phyloP scores from a whole-genome alignment of 1,284 basidiomycete species.

The Fomitopsis pinicola region DNA sequence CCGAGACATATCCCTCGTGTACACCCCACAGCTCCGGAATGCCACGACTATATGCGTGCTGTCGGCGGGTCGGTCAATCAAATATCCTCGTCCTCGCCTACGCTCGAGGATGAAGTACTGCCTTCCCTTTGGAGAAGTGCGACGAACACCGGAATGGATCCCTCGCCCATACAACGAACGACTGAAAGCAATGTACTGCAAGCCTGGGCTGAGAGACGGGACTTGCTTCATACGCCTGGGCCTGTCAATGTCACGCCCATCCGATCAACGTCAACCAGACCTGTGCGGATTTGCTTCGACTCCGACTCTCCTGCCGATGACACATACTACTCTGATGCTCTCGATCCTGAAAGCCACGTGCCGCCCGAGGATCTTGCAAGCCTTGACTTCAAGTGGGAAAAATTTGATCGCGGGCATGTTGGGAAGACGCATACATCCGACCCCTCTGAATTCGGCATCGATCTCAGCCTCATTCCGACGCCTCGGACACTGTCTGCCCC shows the following conservation, averaged over 20 bases:
- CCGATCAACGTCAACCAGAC: constrained; percentile 23
- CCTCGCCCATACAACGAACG: not conserved
- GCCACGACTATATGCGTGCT: constrained; percentile 14
- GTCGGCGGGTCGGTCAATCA: constrained; percentile 6
- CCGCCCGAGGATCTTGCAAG: constrained; percentile 19
- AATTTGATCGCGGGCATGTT: constrained; percentile 35
- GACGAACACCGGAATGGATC: no score
- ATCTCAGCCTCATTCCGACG: not conserved
- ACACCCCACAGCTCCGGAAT: not conserved
- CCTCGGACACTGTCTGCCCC: not conserved
- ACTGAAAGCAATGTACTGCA: no score
- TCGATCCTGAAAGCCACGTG: constrained; percentile 28
- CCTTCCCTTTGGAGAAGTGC: no score
- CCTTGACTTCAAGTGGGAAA: constrained; percentile 55
- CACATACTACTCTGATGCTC: constrained; percentile 38
- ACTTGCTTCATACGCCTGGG: not conserved
- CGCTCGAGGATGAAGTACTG: no score
- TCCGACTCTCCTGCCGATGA: constrained; percentile 52
- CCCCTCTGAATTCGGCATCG: not conserved
- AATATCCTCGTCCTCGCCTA: no score
- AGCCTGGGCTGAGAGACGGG: not conserved
- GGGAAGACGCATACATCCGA: not conserved
- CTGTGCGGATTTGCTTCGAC: constrained; percentile 40
- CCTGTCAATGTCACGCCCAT: not conserved
- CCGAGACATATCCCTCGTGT: not conserved